These are phyloP conservation scores for Erysimum cheiri DNA, from an alignment of 441 rosid species.

Conservation along the genomic window DNA sequence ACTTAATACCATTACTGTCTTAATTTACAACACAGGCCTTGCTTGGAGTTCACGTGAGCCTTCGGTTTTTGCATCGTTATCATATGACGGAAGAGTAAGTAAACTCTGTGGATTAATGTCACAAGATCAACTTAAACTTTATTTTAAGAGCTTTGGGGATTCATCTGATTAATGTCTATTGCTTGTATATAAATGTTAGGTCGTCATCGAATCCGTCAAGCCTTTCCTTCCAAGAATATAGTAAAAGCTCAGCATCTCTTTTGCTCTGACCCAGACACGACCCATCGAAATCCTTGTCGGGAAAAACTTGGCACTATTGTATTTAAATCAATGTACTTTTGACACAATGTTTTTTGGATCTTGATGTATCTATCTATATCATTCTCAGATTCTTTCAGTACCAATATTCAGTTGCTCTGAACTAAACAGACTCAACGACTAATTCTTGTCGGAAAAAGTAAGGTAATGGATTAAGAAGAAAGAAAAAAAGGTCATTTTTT, in stretches of 20 bases:
- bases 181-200: constrained; percentile 46
- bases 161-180: constrained; percentile 28
- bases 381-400: constrained; percentile 15
- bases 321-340: constrained; percentile 15
- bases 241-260: constrained; percentile 31
- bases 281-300: constrained; percentile 16
- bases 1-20: neutral
- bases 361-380: constrained; percentile 36
- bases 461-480: neutral
- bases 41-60: constrained; percentile 96
- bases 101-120: neutral
- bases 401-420: constrained; percentile 8
- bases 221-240: constrained; percentile 60
- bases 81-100: constrained; percentile 96
- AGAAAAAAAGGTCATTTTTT: neutral
- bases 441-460: constrained; percentile 31
- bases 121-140: neutral
- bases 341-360: constrained; percentile 24
- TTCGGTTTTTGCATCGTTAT: constrained; percentile 90
- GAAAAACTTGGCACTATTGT: constrained; percentile 20
- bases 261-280: constrained; percentile 15
- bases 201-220: constrained; percentile 74
- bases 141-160: neutral
- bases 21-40: constrained; percentile 60
- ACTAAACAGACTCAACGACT: constrained; percentile 24